Evolutionary conservation across 2,329 filamentous ascomycete genomes (phyloP), one percentile per base, ranked within the genome.

Genomic region (Chaetomiaceae sp.): DNA sequence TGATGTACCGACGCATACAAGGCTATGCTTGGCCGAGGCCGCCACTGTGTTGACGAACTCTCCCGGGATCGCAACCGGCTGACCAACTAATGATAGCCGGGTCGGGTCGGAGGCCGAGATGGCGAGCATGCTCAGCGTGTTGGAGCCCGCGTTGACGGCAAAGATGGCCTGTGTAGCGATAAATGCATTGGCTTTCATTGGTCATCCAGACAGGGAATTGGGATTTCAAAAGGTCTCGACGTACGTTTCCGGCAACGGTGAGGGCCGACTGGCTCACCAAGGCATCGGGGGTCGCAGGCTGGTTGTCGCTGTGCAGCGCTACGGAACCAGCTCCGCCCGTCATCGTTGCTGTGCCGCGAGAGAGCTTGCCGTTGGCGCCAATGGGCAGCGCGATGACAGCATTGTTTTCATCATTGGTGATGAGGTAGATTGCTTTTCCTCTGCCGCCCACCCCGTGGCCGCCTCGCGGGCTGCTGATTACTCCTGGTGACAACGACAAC

Each of bases 21-120:
- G 55, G 0, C 64, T 64, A 58, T 75, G 62, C 50, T 68, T 70
- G 1, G 48, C 16, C 0, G 77, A 81, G 5, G 74, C 75, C 0
- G 75, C 71, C 0, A 82, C 74, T 0, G 75, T 79, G 37, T 72
- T 73, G 3, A 78, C 77, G 54, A 82, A 81, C 18, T 80, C 73
- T 21, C 74, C 79, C 0, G 75, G 71, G 1, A 79, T 64, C 0
- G 66, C 32, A 5, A 66, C 68, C 0, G 78, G 52, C 30, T 55
- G 10, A 43, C 55, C 55, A 7, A 56, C 45, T 21, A 45, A 30
- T 73, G 9, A 66, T 14, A 59, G 46, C 16, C 32, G n/a, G 46
- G 49, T 53, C 1, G 57, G 50, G 41, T 57, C 23, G 23, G 33
- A 20, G 7, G n/a, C 13, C 23, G 49, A 36, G 57, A 59, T 54